Evolutionary conservation across 1,139 yeast genomes (phyloP), one percentile per base, ranked within the genome.

Genomic region (Candida anutae): DNA sequence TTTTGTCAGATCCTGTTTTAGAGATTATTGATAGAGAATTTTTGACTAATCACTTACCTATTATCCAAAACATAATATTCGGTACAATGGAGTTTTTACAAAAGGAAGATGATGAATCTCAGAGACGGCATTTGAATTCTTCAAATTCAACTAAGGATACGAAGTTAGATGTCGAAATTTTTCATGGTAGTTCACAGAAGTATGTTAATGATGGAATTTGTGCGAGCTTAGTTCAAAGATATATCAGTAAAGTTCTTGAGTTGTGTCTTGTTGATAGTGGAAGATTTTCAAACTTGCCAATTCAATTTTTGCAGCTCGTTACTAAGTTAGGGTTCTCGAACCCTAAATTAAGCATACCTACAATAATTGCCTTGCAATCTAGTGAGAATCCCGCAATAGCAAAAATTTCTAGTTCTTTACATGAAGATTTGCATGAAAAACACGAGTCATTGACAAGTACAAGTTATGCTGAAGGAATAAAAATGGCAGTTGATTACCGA

Each of bases 401-500:
- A 21, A 49, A 49, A 2, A 52, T 67, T 6, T 83, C 88, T 0
- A 36, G 56, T 2, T 65, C 61, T 2, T 55, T 81, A 32, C 81
- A 81, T 40, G 46, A 46, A 16, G 71, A 66, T 4, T 46, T 84
- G 6, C 74, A 69, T 40, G 77, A 70, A 13, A 79, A 75, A 37
- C 76, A 81, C 43, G 88, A 81, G 44, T 72, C 85, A 2, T 58
- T 85, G 43, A 68, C 81, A 16, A 87, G 79, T 31, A 57, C 77
- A 2, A 67, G 77, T 32, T 76, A 81, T 39, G 49, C 62, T 1
- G 82, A 77, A 35, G 90, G 90, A 0, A 47, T 83, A n/a, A 68
- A 57, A 28, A 37, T 62, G 17, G 82, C 85, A 0, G 64, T 69
- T 3, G 45, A 51, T 1, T 76, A 73, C 43, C 48, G 70, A 15